A percentile compares a stretch with the other conserved stretches of the same genome.
phyloP scores from a whole-genome alignment of 345 rosid genomes.

The Populus alba region DNA sequence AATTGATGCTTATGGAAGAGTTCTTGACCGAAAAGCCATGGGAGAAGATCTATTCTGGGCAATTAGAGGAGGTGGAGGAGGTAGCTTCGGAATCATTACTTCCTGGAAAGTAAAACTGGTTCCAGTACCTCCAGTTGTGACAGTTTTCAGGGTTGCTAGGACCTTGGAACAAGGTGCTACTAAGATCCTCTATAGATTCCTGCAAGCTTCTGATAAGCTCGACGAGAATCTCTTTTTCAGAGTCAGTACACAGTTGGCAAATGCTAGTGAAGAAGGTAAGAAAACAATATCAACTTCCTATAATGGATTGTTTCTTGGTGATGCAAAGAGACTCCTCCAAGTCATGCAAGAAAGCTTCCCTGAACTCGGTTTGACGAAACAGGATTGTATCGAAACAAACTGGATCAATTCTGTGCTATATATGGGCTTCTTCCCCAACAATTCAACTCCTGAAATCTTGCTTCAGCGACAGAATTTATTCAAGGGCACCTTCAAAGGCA shows the following conservation, averaged over 20 bases:
- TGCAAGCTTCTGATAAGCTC: constrained; percentile 44
- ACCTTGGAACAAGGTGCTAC: constrained; percentile 43
- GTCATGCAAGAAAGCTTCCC: not conserved
- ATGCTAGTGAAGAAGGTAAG: not conserved
- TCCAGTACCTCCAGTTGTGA: constrained; percentile 57
- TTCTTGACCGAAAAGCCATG: constrained; percentile 28
- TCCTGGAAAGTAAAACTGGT: constrained; percentile 64
- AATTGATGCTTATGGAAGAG: constrained; percentile 7
- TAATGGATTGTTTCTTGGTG: not conserved
- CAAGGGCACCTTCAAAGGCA: not conserved
- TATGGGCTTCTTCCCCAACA: not conserved
- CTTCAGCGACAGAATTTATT: not conserved
- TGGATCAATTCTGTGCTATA: constrained; percentile 2
- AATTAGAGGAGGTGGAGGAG: constrained; percentile 72
- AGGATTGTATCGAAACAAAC: not conserved
- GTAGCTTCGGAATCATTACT: constrained; percentile 59
- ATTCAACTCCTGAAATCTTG: not conserved
- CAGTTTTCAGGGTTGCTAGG: constrained; percentile 54
- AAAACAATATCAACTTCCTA: not conserved
- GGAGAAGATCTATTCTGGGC: constrained; percentile 80
- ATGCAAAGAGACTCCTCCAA: not conserved
- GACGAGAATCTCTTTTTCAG: constrained; percentile 56
- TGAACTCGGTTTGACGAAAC: not conserved
- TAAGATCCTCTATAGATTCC: constrained; percentile 52
- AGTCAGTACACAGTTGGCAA: constrained; percentile 28